A percentile compares a stretch with the other conserved stretches of the same genome.
These are phyloP conservation scores for Aureobasidium zeae DNA, from an alignment of 2,329 filamentous ascomycete genomes.

Conservation along the genomic window DNA sequence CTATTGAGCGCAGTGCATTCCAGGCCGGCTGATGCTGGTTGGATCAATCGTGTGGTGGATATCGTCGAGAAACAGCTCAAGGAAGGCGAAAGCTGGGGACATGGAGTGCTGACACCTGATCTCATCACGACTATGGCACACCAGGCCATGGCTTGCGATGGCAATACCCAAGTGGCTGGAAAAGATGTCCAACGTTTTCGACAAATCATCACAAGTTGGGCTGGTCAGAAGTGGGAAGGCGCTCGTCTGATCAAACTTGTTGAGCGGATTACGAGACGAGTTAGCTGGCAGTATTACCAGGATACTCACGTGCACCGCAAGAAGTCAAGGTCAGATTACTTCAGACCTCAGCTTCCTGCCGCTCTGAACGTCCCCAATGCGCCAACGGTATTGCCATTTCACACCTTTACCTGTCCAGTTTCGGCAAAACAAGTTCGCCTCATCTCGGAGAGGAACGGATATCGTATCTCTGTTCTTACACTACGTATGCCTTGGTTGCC, in stretches of 20 bases:
- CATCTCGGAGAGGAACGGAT: slow-evolving; percentile 90
- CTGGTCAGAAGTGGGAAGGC: slow-evolving; percentile 75
- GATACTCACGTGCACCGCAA: slow-evolving; percentile 61
- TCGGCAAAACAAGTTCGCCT: slow-evolving; percentile 83
- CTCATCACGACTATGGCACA: slow-evolving; percentile 36
- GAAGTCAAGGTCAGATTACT: slow-evolving; percentile 52
- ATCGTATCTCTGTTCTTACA: slow-evolving; percentile 86
- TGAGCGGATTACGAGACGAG: slow-evolving; percentile 70
- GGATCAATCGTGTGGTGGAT: slow-evolving; percentile 82
- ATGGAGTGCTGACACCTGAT: slow-evolving; percentile 49
- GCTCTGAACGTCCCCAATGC: slow-evolving; percentile 72
- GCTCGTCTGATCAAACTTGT: slow-evolving; percentile 72
- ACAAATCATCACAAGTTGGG: slow-evolving; percentile 45
- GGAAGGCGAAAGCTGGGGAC: slow-evolving; percentile 81
- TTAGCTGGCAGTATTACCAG: slow-evolving; percentile 79
- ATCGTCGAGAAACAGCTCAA: slow-evolving; percentile 81
- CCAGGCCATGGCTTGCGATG: slow-evolving; percentile 36
- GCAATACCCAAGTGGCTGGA: slow-evolving; percentile 24
- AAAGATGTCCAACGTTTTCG: slow-evolving; percentile 32
- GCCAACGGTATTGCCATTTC: slow-evolving; percentile 90
- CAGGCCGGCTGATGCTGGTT: slow-evolving; percentile 57
- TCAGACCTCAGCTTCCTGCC: slow-evolving; percentile 62
- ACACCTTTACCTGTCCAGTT: slow-evolving; percentile 92
- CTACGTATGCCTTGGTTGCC: slow-evolving; percentile 82
- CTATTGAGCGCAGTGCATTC: slow-evolving; percentile 61